These are phyloP conservation scores for Nemania sp. DNA, from an alignment of 2,329 filamentous ascomycete genomes.

Conservation along the genomic window DNA sequence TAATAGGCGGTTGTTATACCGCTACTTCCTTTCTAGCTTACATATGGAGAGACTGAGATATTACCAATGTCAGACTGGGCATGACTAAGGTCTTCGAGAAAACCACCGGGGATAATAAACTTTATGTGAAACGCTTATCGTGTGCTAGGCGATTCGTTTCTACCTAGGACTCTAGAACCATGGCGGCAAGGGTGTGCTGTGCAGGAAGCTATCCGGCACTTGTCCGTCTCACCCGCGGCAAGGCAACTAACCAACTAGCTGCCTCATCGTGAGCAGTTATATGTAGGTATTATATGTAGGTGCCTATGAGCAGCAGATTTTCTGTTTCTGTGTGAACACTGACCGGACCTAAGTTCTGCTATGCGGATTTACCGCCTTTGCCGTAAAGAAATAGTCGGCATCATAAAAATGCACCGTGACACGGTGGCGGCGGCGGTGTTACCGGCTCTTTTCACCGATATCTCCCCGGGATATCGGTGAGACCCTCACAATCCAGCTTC, in stretches of 20 bases:
- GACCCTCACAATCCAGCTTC: neutral
- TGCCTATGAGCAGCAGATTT: too few relatives aligned
- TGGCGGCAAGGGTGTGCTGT: constrained; percentile 1
- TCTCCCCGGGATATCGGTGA: neutral
- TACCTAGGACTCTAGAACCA: neutral
- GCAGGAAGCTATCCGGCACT: constrained; percentile 11
- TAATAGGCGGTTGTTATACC: neutral
- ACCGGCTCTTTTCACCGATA: neutral
- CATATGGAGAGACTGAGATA: constrained; percentile 1
- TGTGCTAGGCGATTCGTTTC: constrained; percentile 1
- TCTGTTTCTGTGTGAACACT: too few relatives aligned
- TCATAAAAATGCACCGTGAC: neutral
- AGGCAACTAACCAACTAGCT: neutral
- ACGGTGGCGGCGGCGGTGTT: neutral
- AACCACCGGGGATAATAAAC: neutral
- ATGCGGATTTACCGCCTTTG: neutral
- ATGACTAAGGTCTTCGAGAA: constrained; percentile 7
- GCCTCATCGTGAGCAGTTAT: neutral
- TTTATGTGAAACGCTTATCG: constrained; percentile 25
- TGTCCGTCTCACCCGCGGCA: neutral
- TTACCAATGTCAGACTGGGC: constrained; percentile 6
- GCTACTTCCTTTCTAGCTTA: neutral
- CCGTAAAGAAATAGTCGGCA: neutral
- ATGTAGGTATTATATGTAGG: neutral
- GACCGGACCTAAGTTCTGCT: neutral